Conservation (phyloP, 1,139 yeast genomes). For the Taphrina sp. region DNA sequence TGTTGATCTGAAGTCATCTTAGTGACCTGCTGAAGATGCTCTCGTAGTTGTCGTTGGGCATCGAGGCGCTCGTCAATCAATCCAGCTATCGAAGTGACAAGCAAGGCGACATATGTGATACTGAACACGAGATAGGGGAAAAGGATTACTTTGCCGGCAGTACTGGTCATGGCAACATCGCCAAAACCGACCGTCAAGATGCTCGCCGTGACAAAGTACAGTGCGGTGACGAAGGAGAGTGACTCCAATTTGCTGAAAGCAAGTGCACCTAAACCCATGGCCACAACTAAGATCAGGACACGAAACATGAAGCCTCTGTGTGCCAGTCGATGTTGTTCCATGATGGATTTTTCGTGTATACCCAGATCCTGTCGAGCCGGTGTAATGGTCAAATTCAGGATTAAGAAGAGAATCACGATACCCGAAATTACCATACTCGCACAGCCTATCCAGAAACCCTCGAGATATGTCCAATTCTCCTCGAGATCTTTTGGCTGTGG, state of each 20-base stretch:
- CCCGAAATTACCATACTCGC: conserved; percentile 16
- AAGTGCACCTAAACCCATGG: conserved; percentile 71
- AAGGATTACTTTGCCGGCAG: conserved; percentile 7
- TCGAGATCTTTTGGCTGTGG: conserved; percentile 3
- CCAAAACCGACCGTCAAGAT: conserved; percentile 78
- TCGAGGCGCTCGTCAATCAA: conserved; percentile 12
- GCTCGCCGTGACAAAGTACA: conserved; percentile 71
- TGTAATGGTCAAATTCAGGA: conserved; percentile 4
- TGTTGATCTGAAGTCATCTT: not conserved
- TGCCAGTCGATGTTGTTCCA: conserved; percentile 42
- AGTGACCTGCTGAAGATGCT: conserved; percentile 10
- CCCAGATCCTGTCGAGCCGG: conserved; percentile 1
- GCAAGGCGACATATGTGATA: conserved; percentile 11
- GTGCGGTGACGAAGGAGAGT: conserved; percentile 58
- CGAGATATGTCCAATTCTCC: conserved; percentile 10
- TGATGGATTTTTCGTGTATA: conserved; percentile 6
- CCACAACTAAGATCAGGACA: conserved; percentile 60
- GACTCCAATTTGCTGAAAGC: conserved; percentile 50
- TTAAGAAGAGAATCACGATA: conserved; percentile 9
- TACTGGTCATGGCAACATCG: conserved; percentile 55
- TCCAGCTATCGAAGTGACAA: conserved; percentile 7
- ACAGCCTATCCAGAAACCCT: conserved; percentile 21
- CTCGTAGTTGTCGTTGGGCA: conserved; percentile 9
- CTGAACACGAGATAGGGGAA: conserved; percentile 17
- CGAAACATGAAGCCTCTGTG: conserved; percentile 74